phyloP scores from a whole-genome alignment of 164 flowering plant species.

The Platanus orientalis region DNA sequence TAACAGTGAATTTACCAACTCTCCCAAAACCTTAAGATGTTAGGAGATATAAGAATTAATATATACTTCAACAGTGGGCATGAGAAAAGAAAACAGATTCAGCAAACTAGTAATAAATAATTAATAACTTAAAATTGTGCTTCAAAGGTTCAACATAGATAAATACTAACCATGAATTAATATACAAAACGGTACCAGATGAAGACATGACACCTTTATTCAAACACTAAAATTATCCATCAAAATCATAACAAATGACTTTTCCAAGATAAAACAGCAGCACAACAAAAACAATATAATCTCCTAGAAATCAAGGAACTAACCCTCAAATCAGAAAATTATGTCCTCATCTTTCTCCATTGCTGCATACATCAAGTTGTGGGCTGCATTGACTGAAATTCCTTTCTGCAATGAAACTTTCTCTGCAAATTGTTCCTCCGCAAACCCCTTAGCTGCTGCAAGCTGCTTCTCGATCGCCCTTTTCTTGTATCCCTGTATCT shows the following conservation, averaged over 20 bases:
- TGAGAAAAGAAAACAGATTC: too few relatives aligned
- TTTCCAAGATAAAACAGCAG: conserved; percentile 4
- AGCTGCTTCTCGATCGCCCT: conserved; percentile 72
- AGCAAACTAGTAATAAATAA: too few relatives aligned
- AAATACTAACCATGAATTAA: conserved; percentile 2
- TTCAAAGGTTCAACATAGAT: not conserved
- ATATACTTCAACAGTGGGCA: too few relatives aligned
- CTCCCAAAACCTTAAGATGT: too few relatives aligned
- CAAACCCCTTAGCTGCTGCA: conserved; percentile 48
- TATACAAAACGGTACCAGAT: conserved; percentile 4
- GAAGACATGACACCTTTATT: conserved; percentile 8
- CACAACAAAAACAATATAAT: conserved; percentile 5
- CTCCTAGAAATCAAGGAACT: conserved; percentile 9
- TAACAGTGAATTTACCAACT: too few relatives aligned
- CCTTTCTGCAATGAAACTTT: conserved; percentile 66
- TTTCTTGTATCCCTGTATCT: conserved; percentile 89
- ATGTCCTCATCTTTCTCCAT: conserved; percentile 72
- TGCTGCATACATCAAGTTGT: conserved; percentile 43
- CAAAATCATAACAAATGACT: conserved; percentile 2
- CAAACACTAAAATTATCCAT: conserved; percentile 1
- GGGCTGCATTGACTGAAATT: conserved; percentile 52
- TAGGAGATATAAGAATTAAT: too few relatives aligned
- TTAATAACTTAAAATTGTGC: not conserved
- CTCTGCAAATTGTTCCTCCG: conserved; percentile 67
- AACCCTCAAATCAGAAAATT: conserved; percentile 49